A percentile compares a stretch with the other conserved stretches of the same genome.
Conservation (phyloP, 2,329 filamentous ascomycete species). For the Paraphaeosphaeria sporulosa region DNA sequence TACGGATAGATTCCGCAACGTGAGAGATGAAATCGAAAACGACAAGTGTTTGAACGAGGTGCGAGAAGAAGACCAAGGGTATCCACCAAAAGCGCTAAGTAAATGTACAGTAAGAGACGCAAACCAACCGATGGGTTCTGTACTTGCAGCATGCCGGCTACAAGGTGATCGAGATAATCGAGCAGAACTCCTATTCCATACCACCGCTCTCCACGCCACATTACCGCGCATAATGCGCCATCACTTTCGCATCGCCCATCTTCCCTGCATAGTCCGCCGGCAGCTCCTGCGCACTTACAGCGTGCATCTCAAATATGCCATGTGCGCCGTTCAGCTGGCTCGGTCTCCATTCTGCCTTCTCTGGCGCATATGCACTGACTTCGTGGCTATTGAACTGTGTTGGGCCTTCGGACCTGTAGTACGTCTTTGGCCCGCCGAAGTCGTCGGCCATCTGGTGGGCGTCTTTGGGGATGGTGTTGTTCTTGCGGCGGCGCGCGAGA, state of each 20-base stretch:
- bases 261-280: background rate
- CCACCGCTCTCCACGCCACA: background rate
- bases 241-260: background rate
- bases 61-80: background rate
- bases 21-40: background rate
- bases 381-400: background rate
- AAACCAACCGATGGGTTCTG: too few species aligned
- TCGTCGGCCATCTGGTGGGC: conserved; percentile 19
- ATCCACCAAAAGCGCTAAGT: conserved; percentile 1
- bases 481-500: conserved; percentile 20
- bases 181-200: background rate
- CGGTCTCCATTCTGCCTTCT: background rate
- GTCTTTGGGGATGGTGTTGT: conserved; percentile 12
- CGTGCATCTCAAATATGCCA: conserved; percentile 14
- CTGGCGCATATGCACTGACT: conserved; percentile 11
- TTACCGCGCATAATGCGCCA: background rate
- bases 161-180: background rate
- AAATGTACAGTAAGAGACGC: background rate
- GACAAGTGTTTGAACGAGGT: background rate
- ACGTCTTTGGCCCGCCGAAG: conserved; percentile 10
- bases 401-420: background rate
- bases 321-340: conserved; percentile 7
- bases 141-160: background rate
- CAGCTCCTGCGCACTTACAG: conserved; percentile 4
- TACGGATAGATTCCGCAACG: background rate